Conservation (phyloP, 164 flowering plant species). For the Aristolochia contorta region DNA sequence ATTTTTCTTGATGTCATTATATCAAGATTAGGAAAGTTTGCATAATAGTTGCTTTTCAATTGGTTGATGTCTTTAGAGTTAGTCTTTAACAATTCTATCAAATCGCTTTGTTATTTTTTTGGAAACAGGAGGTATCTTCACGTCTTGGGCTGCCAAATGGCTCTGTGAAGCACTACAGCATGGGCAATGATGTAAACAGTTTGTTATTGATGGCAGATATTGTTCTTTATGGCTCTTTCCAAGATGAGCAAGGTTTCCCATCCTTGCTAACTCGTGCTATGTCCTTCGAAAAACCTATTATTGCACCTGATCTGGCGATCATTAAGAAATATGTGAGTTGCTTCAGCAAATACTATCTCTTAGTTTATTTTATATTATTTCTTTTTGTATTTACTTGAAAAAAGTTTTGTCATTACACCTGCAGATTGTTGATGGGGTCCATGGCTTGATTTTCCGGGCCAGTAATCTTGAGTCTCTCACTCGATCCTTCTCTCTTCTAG, state of each 20-base stretch:
- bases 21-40: too few species aligned
- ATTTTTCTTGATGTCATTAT: too few species aligned
- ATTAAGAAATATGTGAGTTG: conserved; percentile 69
- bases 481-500: conserved; percentile 55
- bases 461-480: conserved; percentile 54
- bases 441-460: conserved; percentile 55
- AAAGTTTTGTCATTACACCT: not conserved
- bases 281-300: conserved; percentile 71
- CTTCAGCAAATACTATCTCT: not conserved
- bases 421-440: conserved; percentile 75
- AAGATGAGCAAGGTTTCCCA: conserved; percentile 85
- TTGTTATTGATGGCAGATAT: conserved; percentile 72
- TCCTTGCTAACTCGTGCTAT: conserved; percentile 75
- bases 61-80: not conserved
- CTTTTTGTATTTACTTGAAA: not conserved
- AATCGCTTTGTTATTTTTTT: not conserved
- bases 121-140: conserved; percentile 57
- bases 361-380: not conserved
- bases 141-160: conserved; percentile 56
- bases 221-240: conserved; percentile 80
- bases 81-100: not conserved
- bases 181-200: conserved; percentile 56
- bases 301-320: conserved; percentile 69
- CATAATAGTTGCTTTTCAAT: too few species aligned
- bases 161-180: conserved; percentile 66